These are phyloP conservation scores for Luvunga scandens DNA, from an alignment of 345 rosid species.

Conservation along the genomic window DNA sequence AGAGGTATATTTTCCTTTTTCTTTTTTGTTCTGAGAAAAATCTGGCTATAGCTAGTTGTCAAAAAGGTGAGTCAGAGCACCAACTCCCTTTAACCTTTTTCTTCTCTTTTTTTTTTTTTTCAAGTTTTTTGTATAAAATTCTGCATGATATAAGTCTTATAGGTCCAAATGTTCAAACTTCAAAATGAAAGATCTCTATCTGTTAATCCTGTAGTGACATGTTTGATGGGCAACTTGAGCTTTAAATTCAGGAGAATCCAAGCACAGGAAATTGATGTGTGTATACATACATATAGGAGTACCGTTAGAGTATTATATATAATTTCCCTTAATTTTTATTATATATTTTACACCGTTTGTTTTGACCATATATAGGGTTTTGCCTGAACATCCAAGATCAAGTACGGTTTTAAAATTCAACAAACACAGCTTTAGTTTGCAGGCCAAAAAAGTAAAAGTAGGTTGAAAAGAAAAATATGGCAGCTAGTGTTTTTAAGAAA, in stretches of 20 bases:
- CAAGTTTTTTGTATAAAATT: neutral
- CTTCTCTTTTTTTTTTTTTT: too few relatives aligned
- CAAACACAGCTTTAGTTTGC: slow-evolving; percentile 20
- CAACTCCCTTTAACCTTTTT: neutral
- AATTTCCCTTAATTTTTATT: neutral
- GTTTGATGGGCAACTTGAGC: neutral
- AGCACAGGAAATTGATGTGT: neutral
- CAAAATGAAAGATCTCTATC: neutral
- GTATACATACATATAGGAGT: neutral
- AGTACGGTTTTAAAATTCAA: slow-evolving; percentile 10
- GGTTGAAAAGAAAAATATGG: slow-evolving; percentile 12
- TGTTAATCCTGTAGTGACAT: neutral
- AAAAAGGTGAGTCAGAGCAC: neutral
- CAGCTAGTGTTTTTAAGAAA: neutral
- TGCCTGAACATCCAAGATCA: slow-evolving; percentile 1
- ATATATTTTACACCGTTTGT: neutral
- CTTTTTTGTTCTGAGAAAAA: neutral
- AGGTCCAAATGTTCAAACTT: neutral
- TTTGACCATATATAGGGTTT: slow-evolving; percentile 14
- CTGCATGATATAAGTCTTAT: neutral
- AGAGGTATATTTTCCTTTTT: neutral
- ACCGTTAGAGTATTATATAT: neutral
- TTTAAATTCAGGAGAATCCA: slow-evolving; percentile 11
- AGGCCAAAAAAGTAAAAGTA: slow-evolving; percentile 19
- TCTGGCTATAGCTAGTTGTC: neutral